Evolutionary conservation across 2,329 filamentous ascomycete species (phyloP).

Genomic region (Aureobasidium sp.): DNA sequence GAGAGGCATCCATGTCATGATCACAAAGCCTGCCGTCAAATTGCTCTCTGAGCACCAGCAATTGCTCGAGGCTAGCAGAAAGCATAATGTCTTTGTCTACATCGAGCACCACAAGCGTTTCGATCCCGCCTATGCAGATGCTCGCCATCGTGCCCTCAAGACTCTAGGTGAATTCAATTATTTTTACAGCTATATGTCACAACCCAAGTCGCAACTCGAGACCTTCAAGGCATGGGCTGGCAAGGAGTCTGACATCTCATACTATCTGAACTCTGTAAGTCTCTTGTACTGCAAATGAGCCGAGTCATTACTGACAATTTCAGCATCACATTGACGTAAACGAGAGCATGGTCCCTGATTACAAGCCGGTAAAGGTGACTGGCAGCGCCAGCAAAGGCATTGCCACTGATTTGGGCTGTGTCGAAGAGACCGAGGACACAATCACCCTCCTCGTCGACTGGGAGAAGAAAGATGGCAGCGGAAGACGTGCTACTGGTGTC

Average conservation of each 20-base stretch:
- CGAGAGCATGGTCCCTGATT: slow-evolving; percentile 84
- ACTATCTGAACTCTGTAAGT: slow-evolving; percentile 73
- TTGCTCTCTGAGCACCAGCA: slow-evolving; percentile 70
- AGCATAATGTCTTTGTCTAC: slow-evolving; percentile 79
- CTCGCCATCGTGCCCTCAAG: slow-evolving; percentile 64
- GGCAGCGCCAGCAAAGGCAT: slow-evolving; percentile 72
- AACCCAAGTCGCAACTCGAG: slow-evolving; percentile 84
- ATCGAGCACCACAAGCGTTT: slow-evolving; percentile 96
- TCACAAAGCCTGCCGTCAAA: slow-evolving; percentile 92
- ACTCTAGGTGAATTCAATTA: slow-evolving; percentile 89
- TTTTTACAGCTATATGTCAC: slow-evolving; percentile 95
- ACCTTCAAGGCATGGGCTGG: slow-evolving; percentile 95
- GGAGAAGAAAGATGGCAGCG: slow-evolving; percentile 63
- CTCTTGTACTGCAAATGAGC: background rate
- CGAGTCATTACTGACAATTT: background rate
- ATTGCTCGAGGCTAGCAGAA: slow-evolving; percentile 63
- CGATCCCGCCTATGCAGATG: slow-evolving; percentile 88
- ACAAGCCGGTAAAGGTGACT: slow-evolving; percentile 69
- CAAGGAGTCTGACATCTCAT: slow-evolving; percentile 85
- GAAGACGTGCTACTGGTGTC: slow-evolving; percentile 73
- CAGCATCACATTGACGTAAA: slow-evolving; percentile 82
- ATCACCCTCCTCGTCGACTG: slow-evolving; percentile 87
- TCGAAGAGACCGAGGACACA: slow-evolving; percentile 78
- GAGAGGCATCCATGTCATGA: slow-evolving; percentile 78
- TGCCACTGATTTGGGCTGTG: slow-evolving; percentile 71